Evolutionary conservation across 2,329 filamentous ascomycete species (phyloP).

Genomic region (Cladophialophora carrionii): DNA sequence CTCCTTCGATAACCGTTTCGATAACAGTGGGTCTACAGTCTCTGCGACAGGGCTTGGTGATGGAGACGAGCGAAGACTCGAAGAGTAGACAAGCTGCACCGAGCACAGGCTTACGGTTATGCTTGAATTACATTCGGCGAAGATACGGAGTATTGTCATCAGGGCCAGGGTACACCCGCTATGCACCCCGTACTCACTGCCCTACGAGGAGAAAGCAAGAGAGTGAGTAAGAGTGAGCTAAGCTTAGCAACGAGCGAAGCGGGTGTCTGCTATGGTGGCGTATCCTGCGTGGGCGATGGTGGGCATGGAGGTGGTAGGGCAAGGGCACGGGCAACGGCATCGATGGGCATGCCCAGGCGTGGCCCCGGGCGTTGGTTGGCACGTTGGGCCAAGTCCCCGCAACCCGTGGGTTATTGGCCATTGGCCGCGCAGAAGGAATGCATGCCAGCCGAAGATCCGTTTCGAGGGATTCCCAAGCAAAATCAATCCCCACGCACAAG

Average conservation of each 20-base stretch:
- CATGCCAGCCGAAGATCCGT: not conserved
- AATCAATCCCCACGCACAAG: constrained; percentile 3
- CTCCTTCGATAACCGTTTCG: constrained; percentile 1
- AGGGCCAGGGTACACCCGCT: not conserved
- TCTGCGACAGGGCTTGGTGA: no score
- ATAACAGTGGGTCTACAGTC: no score
- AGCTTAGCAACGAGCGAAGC: not conserved
- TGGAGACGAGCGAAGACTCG: not conserved
- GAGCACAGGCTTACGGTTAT: not conserved
- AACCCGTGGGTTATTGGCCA: not conserved
- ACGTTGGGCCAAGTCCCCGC: no score
- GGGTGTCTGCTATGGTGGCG: not conserved
- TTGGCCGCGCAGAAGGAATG: not conserved
- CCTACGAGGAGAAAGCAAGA: not conserved
- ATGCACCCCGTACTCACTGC: not conserved
- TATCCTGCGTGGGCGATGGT: not conserved
- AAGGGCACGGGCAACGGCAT: no score
- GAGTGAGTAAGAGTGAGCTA: not conserved
- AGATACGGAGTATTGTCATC: not conserved
- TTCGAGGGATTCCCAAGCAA: not conserved
- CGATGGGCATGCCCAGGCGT: not conserved
- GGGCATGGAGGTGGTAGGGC: not conserved
- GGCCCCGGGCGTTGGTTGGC: no score
- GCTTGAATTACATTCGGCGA: not conserved
- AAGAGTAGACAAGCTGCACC: not conserved